These are phyloP conservation scores for Lodderomyces margitis DNA, from an alignment of 1,139 yeast species.

Conservation along the genomic window DNA sequence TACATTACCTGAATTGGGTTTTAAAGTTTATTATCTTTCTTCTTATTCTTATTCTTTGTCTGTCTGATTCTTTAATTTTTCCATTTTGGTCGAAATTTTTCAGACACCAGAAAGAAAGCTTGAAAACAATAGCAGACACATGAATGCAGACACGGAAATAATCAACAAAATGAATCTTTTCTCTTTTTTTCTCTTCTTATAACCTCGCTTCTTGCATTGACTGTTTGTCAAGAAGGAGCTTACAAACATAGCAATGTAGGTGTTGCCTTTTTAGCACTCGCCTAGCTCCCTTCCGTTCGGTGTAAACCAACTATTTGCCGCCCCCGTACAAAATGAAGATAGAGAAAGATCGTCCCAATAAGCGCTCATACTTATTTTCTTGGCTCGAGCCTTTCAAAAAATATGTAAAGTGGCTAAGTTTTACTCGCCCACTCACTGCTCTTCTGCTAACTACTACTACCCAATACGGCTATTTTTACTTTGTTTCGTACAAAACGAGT, in stretches of 20 bases:
- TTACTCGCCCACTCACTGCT: not conserved
- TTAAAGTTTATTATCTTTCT: not conserved
- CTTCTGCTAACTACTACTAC: not conserved
- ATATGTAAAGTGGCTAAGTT: not conserved
- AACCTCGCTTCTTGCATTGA: too few species aligned
- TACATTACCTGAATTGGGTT: not conserved
- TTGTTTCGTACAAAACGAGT: not conserved
- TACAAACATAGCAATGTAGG: too few species aligned
- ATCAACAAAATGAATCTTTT: not conserved
- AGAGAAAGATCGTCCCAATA: too few species aligned
- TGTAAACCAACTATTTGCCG: too few species aligned
- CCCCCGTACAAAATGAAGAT: too few species aligned
- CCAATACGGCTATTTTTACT: not conserved
- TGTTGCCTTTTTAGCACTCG: too few species aligned
- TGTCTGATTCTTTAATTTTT: not conserved
- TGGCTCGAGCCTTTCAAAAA: too few species aligned
- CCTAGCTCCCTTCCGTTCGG: too few species aligned
- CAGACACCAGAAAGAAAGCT: not conserved
- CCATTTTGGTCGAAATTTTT: slow-evolving; percentile 1
- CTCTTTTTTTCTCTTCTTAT: too few species aligned
- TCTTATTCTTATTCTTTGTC: not conserved
- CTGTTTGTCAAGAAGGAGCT: too few species aligned
- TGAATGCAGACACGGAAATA: not conserved
- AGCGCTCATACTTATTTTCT: too few species aligned
- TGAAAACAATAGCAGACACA: too few species aligned